Conservation (phyloP, 805 yeast species). For the Wickerhamiella vanderwaltii region DNA sequence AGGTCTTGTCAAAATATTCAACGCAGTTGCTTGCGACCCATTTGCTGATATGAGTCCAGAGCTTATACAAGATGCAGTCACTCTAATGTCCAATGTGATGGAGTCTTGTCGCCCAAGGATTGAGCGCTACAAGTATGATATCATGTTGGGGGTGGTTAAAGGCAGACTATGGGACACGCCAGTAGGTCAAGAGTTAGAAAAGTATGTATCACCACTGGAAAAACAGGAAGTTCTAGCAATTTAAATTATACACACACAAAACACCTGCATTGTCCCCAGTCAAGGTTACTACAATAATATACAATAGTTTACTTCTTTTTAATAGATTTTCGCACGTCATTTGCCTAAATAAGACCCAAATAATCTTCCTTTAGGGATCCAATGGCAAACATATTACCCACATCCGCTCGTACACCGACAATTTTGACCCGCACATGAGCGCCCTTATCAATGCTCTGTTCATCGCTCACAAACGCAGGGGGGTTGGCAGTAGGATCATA, state of each 20-base stretch:
- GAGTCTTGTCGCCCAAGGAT: conserved; percentile 22
- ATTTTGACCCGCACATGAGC: conserved; percentile 87
- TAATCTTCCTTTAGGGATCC: conserved; percentile 98
- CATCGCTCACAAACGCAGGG: conserved; percentile 94
- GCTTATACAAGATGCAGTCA: conserved; percentile 16
- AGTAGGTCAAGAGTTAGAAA: background rate
- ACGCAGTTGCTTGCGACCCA: conserved; percentile 24
- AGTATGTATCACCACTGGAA: background rate
- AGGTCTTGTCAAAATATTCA: conserved; percentile 19
- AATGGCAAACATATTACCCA: conserved; percentile 91
- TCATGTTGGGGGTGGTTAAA: conserved; percentile 21
- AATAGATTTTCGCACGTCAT: too few species aligned
- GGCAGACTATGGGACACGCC: conserved; percentile 15
- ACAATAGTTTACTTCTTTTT: too few species aligned
- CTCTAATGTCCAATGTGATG: conserved; percentile 15
- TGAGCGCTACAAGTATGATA: conserved; percentile 21
- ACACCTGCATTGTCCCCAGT: too few species aligned
- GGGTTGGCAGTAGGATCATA: conserved; percentile 94
- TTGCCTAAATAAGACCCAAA: conserved; percentile 60
- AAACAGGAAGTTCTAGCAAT: too few species aligned
- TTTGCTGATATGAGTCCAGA: conserved; percentile 19
- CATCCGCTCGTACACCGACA: conserved; percentile 95
- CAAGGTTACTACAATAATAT: too few species aligned
- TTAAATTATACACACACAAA: too few species aligned
- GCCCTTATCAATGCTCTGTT: conserved; percentile 89